phyloP scores from a whole-genome alignment of 2,329 filamentous ascomycete genomes.

The Bisporella sp. region DNA sequence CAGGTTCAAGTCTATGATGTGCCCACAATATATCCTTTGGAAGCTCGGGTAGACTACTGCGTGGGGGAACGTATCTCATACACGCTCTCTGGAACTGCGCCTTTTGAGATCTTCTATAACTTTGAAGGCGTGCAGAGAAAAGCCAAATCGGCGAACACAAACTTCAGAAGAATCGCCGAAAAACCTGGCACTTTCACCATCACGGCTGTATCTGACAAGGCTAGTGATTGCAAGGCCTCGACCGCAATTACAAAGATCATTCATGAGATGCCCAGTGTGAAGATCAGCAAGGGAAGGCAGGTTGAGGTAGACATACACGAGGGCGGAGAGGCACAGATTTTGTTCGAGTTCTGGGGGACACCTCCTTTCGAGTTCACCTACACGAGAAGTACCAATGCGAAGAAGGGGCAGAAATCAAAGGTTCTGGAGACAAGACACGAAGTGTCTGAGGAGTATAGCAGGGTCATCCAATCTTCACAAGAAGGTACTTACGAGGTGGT shows the following conservation, averaged over 20 bases:
- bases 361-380: slow-evolving; percentile 98
- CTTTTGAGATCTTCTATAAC: slow-evolving; percentile 88
- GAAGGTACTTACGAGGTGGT: slow-evolving; percentile 98
- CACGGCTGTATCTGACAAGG: slow-evolving; percentile 78
- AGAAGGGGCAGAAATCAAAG: slow-evolving; percentile 66
- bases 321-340: slow-evolving; percentile 85
- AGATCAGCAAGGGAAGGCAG: slow-evolving; percentile 77
- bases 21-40: slow-evolving; percentile 81
- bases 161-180: slow-evolving; percentile 89
- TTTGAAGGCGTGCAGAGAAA: slow-evolving; percentile 76
- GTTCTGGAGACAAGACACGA: slow-evolving; percentile 90
- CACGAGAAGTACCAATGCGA: slow-evolving; percentile 80
- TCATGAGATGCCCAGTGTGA: slow-evolving; percentile 86
- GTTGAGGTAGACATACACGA: slow-evolving; percentile 91
- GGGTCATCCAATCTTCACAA: slow-evolving; percentile 77
- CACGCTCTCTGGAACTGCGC: slow-evolving; percentile 80
- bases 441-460: slow-evolving; percentile 71
- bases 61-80: slow-evolving; percentile 93
- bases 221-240: slow-evolving; percentile 77
- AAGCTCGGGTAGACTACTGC: slow-evolving; percentile 82
- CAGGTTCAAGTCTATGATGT: slow-evolving; percentile 91
- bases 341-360: slow-evolving; percentile 92
- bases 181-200: slow-evolving; percentile 84
- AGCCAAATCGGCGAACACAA: slow-evolving; percentile 71
- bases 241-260: slow-evolving; percentile 77